Evolutionary conservation across 2,329 filamentous ascomycete species (phyloP).

Genomic region (Scopulariopsis brevicaulis): DNA sequence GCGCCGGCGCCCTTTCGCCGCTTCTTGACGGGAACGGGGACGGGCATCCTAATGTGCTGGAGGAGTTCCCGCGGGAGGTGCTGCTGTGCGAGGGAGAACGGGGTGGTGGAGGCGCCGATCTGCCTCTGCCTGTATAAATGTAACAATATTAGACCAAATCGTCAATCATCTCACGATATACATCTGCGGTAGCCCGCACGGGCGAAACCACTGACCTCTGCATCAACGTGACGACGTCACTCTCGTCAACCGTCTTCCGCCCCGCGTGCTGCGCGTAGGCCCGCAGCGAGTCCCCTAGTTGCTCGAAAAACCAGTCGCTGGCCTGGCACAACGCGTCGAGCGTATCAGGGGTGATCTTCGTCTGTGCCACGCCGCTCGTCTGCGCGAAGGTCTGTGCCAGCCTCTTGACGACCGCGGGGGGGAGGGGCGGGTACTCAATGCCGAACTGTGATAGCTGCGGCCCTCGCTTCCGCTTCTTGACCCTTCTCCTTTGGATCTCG

Average conservation of each 20-base stretch:
- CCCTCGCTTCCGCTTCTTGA: conserved; percentile 25
- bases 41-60: conserved; percentile 67
- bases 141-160: conserved; percentile 13
- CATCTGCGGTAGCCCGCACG: conserved; percentile 10
- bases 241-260: conserved; percentile 76
- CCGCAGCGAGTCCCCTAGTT: conserved; percentile 67
- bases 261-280: conserved; percentile 74
- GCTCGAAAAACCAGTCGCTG: conserved; percentile 87
- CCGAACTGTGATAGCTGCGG: conserved; percentile 59
- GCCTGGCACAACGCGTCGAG: conserved; percentile 67
- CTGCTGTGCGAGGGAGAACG: conserved; percentile 76
- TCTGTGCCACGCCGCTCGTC: conserved; percentile 51
- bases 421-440: conserved; percentile 64
- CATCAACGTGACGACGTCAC: conserved; percentile 73
- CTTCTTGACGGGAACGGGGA: conserved; percentile 38
- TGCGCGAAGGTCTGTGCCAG: conserved; percentile 61
- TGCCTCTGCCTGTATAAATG: conserved; percentile 58
- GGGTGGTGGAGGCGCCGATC: conserved; percentile 57
- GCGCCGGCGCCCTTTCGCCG: conserved; percentile 14
- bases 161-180: conserved; percentile 1
- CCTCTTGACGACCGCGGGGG: conserved; percentile 61
- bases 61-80: conserved; percentile 73
- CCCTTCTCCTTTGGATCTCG: not conserved
- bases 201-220: conserved; percentile 50
- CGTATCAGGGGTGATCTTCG: conserved; percentile 62